phyloP scores from a whole-genome alignment of 2,329 filamentous ascomycete genomes.

The Ilyonectria sp. region DNA sequence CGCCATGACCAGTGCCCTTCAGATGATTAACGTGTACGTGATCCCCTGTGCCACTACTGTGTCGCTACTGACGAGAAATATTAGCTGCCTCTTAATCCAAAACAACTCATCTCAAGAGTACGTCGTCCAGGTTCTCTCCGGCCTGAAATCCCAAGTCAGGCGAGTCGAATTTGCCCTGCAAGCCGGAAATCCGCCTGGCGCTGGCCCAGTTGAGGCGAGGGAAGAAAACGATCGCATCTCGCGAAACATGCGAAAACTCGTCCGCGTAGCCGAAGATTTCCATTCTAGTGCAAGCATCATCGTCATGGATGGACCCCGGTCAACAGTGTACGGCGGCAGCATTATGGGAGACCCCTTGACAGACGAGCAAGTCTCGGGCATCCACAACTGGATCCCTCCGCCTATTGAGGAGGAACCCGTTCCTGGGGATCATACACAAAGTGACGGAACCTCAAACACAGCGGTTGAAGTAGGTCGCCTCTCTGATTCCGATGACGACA shows the following conservation, averaged over 20 bases:
- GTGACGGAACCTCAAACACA: background rate
- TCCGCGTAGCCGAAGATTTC: slow-evolving; percentile 8
- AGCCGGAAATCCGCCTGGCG: background rate
- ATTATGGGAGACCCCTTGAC: slow-evolving; percentile 4
- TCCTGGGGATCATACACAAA: background rate
- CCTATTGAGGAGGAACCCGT: background rate
- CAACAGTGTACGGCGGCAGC: background rate
- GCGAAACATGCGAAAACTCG: background rate
- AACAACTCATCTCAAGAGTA: slow-evolving; percentile 8
- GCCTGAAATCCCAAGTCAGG: slow-evolving; percentile 6
- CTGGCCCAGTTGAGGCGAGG: background rate
- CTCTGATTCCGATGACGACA: slow-evolving; percentile 9
- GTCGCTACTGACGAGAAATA: background rate
- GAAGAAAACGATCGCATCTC: background rate
- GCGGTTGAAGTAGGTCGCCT: background rate
- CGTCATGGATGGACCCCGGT: slow-evolving; percentile 4
- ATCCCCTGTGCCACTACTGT: background rate
- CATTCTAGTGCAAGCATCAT: slow-evolving; percentile 9
- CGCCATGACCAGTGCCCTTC: slow-evolving; percentile 14
- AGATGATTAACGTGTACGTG: slow-evolving; percentile 19
- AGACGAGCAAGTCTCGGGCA: slow-evolving; percentile 1
- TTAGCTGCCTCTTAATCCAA: slow-evolving; percentile 10
- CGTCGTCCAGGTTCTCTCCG: background rate
- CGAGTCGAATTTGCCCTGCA: slow-evolving; percentile 10
- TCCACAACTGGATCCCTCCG: slow-evolving; percentile 10